Percentiles rank a stretch among this genome's conserved stretches.
phyloP scores from a whole-genome alignment of 2,329 filamentous ascomycete genomes.

The Colletotrichum melonis region DNA sequence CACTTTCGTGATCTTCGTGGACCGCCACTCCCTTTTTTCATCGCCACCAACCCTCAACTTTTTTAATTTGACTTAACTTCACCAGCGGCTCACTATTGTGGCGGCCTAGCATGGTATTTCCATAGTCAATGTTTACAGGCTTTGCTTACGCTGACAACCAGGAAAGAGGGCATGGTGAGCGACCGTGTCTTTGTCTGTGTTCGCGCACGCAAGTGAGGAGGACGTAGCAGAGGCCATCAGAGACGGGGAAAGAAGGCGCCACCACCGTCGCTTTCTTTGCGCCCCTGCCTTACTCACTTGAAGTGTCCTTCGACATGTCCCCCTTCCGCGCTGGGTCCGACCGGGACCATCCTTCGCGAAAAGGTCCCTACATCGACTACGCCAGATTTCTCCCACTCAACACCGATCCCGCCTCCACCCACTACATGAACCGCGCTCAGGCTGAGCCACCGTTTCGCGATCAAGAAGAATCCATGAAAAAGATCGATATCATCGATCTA shows the following conservation, averaged over 20 bases:
- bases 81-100: neutral
- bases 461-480: conserved; percentile 1
- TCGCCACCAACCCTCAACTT: neutral
- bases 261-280: neutral
- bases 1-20: neutral
- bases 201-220: conserved; percentile 33
- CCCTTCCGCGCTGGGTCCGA: conserved; percentile 26
- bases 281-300: conserved; percentile 1
- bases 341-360: conserved; percentile 22
- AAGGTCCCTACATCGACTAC: conserved; percentile 25
- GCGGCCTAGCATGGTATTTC: conserved; percentile 31
- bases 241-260: conserved; percentile 2
- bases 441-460: neutral
- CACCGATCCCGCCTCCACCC: conserved; percentile 6
- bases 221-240: conserved; percentile 5
- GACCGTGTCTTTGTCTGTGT: conserved; percentile 33
- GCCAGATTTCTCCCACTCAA: conserved; percentile 9
- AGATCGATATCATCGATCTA: conserved; percentile 21
- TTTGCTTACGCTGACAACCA: conserved; percentile 27
- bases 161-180: conserved; percentile 34
- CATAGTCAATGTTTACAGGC: conserved; percentile 34
- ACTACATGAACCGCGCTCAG: neutral
- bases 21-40: neutral
- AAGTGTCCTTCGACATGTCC: conserved; percentile 21
- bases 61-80: neutral